Conservation (phyloP, 768 basidiomycete genomes). For the Pisolithus marmoratus region DNA sequence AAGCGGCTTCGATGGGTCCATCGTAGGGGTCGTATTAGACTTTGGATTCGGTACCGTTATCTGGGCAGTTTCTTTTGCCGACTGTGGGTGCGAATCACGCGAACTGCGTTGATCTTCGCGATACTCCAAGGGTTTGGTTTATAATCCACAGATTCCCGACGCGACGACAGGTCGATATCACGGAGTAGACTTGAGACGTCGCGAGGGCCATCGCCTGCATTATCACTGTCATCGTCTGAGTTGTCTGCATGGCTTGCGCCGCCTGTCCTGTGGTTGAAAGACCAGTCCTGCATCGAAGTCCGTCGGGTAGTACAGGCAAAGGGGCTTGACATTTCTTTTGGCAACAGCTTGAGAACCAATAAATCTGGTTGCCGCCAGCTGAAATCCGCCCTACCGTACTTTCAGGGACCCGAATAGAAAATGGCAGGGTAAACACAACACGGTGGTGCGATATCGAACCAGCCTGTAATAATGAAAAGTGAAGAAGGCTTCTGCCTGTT, state of each 20-base stretch:
- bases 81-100: constrained; percentile 25
- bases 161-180: constrained; percentile 54
- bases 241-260: constrained; percentile 8
- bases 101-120: constrained; percentile 70
- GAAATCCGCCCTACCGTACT: too few species aligned
- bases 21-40: constrained; percentile 6
- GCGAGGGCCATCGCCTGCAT: constrained; percentile 11
- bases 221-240: constrained; percentile 14
- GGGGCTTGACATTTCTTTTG: neutral
- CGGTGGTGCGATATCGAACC: too few species aligned
- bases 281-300: constrained; percentile 17
- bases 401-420: too few species aligned
- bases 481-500: too few species aligned
- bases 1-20: constrained; percentile 39
- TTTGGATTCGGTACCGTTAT: neutral
- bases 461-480: too few species aligned
- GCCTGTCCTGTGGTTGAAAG: constrained; percentile 20
- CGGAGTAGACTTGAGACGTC: constrained; percentile 30
- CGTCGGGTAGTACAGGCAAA: neutral
- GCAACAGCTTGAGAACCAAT: neutral
- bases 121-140: constrained; percentile 79
- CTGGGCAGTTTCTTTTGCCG: neutral
- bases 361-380: too few species aligned
- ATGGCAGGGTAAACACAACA: too few species aligned
- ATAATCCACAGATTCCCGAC: constrained; percentile 58